phyloP scores from a whole-genome alignment of 2,329 filamentous ascomycete genomes.

The Graphilbum ipis-grandicollis region DNA sequence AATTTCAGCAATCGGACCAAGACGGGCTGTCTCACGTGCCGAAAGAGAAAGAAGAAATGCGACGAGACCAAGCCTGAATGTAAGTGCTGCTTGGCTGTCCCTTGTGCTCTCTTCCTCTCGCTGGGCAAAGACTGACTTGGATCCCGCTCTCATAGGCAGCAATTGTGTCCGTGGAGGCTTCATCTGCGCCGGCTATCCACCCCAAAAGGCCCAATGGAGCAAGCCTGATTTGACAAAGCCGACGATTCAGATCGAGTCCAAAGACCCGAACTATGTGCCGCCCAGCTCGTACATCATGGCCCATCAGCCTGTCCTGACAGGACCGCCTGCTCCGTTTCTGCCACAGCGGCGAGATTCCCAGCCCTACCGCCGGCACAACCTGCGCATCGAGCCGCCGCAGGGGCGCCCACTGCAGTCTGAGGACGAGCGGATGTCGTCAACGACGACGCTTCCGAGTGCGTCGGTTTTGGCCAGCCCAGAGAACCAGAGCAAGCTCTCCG shows the following conservation, averaged over 20 bases:
- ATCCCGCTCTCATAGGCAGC: constrained; percentile 41
- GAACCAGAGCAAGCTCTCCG: constrained; percentile 35
- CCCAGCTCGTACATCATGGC: constrained; percentile 46
- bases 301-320: constrained; percentile 16
- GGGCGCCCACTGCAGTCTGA: constrained; percentile 36
- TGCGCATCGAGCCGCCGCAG: constrained; percentile 47
- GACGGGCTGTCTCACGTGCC: constrained; percentile 85
- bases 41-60: constrained; percentile 91
- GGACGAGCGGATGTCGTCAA: constrained; percentile 37
- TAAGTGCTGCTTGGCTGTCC: constrained; percentile 27
- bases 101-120: neutral
- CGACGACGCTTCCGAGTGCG: constrained; percentile 40
- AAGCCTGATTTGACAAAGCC: constrained; percentile 57
- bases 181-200: constrained; percentile 78
- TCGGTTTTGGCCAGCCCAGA: constrained; percentile 41
- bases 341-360: constrained; percentile 36
- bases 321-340: constrained; percentile 12
- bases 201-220: constrained; percentile 59
- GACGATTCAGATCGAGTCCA: constrained; percentile 63
- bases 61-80: constrained; percentile 88
- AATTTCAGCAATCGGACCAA: constrained; percentile 94
- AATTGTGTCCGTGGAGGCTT: constrained; percentile 88
- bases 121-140: neutral
- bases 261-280: constrained; percentile 49
- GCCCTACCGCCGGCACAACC: constrained; percentile 41